Base-by-base conservation (phyloP, 2,329 filamentous ascomycete species). In the Fusarium brachygibbosum region DNA sequence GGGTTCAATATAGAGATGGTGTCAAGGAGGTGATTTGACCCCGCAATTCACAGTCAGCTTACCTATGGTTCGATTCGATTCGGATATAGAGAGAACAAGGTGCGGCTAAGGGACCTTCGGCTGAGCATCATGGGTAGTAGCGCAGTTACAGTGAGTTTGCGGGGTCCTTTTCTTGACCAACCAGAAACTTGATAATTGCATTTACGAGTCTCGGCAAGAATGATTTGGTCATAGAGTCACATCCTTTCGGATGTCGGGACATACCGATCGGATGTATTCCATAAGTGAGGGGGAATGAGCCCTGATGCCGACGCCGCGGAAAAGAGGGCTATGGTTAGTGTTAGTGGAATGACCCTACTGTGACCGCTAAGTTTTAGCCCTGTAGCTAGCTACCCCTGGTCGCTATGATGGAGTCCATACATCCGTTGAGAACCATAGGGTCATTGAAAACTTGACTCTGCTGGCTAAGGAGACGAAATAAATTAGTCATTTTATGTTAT, bases 61-160 rank as follows among this genome's bases (percentile, higher is more conserved):
- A 29, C 17, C 6, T 6, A 34, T 66, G 44, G 53, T 56, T 58
- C 32, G 50, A 62, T 44, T 57, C 28, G 46, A 62, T 44, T 57
- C 66, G 66, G 66, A 57, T 68, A 66, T 50, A 53, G 29, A 53
- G 19, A 28, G 32, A 40, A 29, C 65, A 55, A 45, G 31, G 61
- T 50, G 66, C 66, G 66, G 66, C 55, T 69, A 68, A 62, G 34
- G 28, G 29, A 44, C 19, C 34, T 40, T 63, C 66, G 66, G 66
- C 31, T 67, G 45, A 45, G 17, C 16, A 68, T 46, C 34, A 17
- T 32, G 34, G 21, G 23, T 25, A 29, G 29, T 10, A 29, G 29
- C 29, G n/a, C 9, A 46, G 42, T 23, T 55, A n/a, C 62, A 63
- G 28, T 31, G 12, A 29, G 45, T 68, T 67, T 59, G 65, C 60